These are phyloP conservation scores for Tetracentron sinense DNA, from an alignment of 164 flowering plant genomes.

Conservation along the genomic window DNA sequence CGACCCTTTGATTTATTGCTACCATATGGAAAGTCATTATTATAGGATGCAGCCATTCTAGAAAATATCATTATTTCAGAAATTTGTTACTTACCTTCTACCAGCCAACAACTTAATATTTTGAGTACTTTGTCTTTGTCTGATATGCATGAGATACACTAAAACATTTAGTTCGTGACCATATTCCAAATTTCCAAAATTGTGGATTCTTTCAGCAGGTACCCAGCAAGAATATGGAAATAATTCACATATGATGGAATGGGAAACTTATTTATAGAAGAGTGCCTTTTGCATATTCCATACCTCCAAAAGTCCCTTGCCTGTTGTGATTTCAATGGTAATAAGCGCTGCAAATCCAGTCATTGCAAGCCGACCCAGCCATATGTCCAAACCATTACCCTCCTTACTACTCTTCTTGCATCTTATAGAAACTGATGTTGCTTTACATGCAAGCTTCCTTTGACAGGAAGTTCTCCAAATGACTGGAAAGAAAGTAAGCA, in stretches of 20 bases:
- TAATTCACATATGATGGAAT: neutral
- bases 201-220: neutral
- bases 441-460: conserved; percentile 29
- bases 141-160: no score
- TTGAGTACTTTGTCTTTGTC: no score
- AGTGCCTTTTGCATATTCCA: neutral
- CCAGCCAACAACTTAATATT: no score
- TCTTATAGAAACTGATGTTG: conserved; percentile 46
- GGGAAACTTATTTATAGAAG: neutral
- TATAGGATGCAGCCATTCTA: no score
- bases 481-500: conserved; percentile 10
- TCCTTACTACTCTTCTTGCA: conserved; percentile 65
- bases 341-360: conserved; percentile 81
- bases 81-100: no score
- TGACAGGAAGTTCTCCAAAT: conserved; percentile 28
- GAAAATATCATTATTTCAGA: no score
- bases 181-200: no score
- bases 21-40: no score
- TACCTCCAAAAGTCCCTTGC: conserved; percentile 95
- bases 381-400: conserved; percentile 68
- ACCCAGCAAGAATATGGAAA: neutral
- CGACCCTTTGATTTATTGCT: no score
- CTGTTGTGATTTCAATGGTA: conserved; percentile 72
- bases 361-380: conserved; percentile 96
- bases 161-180: no score